phyloP scores from a whole-genome alignment of 2,329 filamentous ascomycete species.

The Neonectria sp. region DNA sequence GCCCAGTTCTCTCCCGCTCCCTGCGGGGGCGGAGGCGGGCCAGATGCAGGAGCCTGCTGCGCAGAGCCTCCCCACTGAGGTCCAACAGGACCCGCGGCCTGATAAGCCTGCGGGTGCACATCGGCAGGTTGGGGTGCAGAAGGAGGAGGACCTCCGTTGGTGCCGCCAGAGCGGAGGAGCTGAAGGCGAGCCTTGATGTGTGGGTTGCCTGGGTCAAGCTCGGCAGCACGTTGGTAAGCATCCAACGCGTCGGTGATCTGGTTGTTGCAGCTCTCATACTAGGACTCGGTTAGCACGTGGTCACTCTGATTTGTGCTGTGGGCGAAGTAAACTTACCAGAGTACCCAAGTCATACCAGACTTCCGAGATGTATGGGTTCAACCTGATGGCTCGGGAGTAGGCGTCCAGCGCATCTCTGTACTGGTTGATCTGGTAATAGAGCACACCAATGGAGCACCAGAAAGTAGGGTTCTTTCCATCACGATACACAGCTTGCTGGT shows the following conservation, averaged over 20 bases:
- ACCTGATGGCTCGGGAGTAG: constrained; percentile 94
- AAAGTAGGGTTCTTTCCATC: constrained; percentile 98
- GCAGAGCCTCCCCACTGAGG: constrained; percentile 91
- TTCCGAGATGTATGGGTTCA: constrained; percentile 98
- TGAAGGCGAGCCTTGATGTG: constrained; percentile 97
- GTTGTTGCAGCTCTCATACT: constrained; percentile 99
- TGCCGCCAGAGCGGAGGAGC: constrained; percentile 85
- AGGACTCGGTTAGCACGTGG: constrained; percentile 49
- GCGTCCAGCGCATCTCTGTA: constrained; percentile 98
- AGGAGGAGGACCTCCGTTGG: constrained; percentile 79
- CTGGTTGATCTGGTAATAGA: constrained; percentile 99
- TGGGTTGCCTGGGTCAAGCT: constrained; percentile 92
- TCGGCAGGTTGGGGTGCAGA: constrained; percentile 93
- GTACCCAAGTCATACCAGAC: constrained; percentile 99
- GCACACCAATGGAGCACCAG: constrained; percentile 98
- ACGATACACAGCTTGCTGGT: constrained; percentile 98
- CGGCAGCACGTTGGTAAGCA: constrained; percentile 93
- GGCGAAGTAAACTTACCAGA: constrained; percentile 73
- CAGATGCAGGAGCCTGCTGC: constrained; percentile 65
- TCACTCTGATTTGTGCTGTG: neutral
- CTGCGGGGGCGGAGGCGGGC: constrained; percentile 75
- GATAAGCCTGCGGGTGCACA: constrained; percentile 95
- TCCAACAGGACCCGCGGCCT: constrained; percentile 84
- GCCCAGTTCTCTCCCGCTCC: constrained; percentile 70
- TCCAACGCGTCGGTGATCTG: constrained; percentile 97